phyloP scores from a whole-genome alignment of 2,329 filamentous ascomycete genomes.

The Pyricularia grisea region DNA sequence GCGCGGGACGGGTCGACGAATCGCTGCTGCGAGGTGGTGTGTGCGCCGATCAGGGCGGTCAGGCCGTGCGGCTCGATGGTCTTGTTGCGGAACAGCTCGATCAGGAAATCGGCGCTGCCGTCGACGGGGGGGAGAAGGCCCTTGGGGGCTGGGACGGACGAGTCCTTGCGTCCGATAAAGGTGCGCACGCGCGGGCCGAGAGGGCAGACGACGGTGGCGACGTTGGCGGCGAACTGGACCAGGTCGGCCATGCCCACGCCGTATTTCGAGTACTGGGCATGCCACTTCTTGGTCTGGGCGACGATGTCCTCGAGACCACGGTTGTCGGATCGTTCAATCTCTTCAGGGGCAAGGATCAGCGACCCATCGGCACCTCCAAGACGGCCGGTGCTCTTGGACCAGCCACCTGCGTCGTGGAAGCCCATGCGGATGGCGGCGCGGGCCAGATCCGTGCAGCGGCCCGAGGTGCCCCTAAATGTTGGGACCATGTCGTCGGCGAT shows the following conservation, averaged over 20 bases:
- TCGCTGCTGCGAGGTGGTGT: slow-evolving; percentile 37
- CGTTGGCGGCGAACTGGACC: slow-evolving; percentile 37
- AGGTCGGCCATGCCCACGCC: slow-evolving; percentile 42
- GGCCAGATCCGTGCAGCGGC: slow-evolving; percentile 27
- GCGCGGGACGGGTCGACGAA: slow-evolving; percentile 29
- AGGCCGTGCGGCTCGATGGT: slow-evolving; percentile 39
- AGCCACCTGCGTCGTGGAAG: slow-evolving; percentile 37
- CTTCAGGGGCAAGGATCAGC: slow-evolving; percentile 27
- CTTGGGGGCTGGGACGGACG: slow-evolving; percentile 24
- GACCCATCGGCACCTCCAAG: slow-evolving; percentile 33
- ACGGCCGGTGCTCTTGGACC: slow-evolving; percentile 20
- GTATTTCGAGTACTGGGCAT: slow-evolving; percentile 24
- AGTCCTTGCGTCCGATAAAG: slow-evolving; percentile 39
- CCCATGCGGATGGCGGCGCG: slow-evolving; percentile 34
- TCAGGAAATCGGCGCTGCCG: slow-evolving; percentile 28
- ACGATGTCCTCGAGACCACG: slow-evolving; percentile 33
- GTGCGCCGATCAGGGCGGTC: slow-evolving; percentile 44
- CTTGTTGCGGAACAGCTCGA: slow-evolving; percentile 38
- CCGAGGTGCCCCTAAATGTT: slow-evolving; percentile 20
- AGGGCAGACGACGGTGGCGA: slow-evolving; percentile 40
- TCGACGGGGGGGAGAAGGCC: slow-evolving; percentile 34
- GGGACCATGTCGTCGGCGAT: slow-evolving; percentile 24
- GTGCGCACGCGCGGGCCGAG: slow-evolving; percentile 38
- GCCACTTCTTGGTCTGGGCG: slow-evolving; percentile 24
- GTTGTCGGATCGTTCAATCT: slow-evolving; percentile 30